Evolutionary conservation across 2,329 filamentous ascomycete species (phyloP), one percentile per base, ranked within the genome.

Genomic region (Stagonosporopsis tanaceti): DNA sequence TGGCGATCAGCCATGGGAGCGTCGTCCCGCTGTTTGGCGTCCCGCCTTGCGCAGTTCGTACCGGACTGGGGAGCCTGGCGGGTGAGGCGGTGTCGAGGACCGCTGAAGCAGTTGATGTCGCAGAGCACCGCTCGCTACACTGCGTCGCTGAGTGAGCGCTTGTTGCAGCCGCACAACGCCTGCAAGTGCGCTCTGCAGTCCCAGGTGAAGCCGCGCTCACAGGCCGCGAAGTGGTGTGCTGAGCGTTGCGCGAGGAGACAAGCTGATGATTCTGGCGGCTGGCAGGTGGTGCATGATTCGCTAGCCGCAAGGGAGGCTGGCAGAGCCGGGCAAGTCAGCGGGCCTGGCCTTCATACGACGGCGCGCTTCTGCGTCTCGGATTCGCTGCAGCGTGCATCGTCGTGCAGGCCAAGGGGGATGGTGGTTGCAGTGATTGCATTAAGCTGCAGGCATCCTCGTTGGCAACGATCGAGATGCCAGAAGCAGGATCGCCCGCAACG

Each of bases 381-480:
- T 67, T 63, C 57, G 65, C 62, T 67, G 58, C 39, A 45, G 27
- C 34, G 50, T 45, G 54, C 48, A 38, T 17, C 44, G 50, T 53
- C 38, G 48, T 57, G 48, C 54, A 57, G 54, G 48, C 54, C 54
- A 53, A 57, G 54, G 38, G 38, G 30, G 27, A 48, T 50, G 34
- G 46, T 42, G 50, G 56, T 55, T 47, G 59, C 59, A 50, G 39
- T 57, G 59, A 50, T 55, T 51, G 60, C 59, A 56, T 57, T 53
- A 47, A 51, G 47, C 35, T 56, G 64, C 62, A 66, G 59, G 62
- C 64, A 61, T 60, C 45, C 53, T 63, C 46, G 62, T 53, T 64
- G 66, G 59, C 61, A 62, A 34, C 56, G 61, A 67, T 68, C 62
- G 64, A 58, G 55, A 52, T 50, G 56, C 56, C 44, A 47, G 45